Conservation (phyloP, 495 filamentous ascomycete species). For the Penicillium fimorum region DNA sequence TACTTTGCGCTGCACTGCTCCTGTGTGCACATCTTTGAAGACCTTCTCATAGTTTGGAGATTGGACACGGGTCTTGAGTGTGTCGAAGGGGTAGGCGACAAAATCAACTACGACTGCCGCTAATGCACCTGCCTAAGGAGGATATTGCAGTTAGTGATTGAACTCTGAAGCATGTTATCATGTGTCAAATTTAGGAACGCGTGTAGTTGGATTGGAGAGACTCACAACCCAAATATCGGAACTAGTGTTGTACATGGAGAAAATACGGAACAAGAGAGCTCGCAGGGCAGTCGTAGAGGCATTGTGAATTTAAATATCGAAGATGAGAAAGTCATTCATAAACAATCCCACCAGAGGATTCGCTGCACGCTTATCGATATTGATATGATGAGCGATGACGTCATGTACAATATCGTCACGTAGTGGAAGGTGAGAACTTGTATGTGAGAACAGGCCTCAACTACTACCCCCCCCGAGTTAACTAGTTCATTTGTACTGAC, state of each 20-base stretch:
- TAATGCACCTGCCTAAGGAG: slow-evolving; percentile 69
- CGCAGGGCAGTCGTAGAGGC: not conserved
- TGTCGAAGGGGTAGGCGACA: slow-evolving; percentile 80
- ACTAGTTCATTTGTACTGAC: not conserved
- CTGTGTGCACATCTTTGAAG: slow-evolving; percentile 55
- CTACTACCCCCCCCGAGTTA: not conserved
- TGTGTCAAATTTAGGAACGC: not conserved
- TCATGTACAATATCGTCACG: not conserved
- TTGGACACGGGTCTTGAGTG: slow-evolving; percentile 82
- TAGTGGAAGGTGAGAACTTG: not conserved
- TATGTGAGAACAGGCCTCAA: not conserved
- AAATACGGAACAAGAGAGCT: not conserved
- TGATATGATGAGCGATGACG: slow-evolving; percentile 8
- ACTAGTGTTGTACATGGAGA: slow-evolving; percentile 47
- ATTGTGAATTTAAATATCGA: not conserved
- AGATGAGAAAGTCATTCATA: not conserved
- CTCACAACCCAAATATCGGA: slow-evolving; percentile 52
- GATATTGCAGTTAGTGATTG: not conserved
- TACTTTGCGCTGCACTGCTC: slow-evolving; percentile 50
- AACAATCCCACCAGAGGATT: not conserved
- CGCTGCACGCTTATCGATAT: not conserved
- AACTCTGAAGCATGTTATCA: not conserved
- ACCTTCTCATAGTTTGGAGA: slow-evolving; percentile 65
- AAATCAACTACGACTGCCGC: slow-evolving; percentile 80
- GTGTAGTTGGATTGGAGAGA: slow-evolving; percentile 1